Percentiles rank a stretch among this genome's conserved stretches.
Conservation (phyloP, 78 protist species). For the Speleostelium caveatum region DNA sequence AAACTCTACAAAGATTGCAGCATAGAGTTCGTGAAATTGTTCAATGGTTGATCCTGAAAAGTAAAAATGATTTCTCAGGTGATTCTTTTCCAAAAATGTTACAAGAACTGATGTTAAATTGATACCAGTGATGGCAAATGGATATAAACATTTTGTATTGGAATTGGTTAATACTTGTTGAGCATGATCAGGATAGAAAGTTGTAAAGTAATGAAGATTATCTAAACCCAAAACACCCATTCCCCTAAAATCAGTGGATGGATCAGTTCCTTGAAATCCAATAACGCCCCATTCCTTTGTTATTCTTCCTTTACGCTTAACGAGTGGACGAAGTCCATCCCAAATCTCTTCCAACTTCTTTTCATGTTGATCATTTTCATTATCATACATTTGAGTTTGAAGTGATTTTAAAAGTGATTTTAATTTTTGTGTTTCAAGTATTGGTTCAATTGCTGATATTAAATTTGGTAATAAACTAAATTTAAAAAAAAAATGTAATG, state of each 20-base stretch:
- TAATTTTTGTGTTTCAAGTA: neutral
- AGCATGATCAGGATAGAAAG: constrained; percentile 2
- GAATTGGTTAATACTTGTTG: neutral
- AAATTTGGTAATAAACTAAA: constrained; percentile 42
- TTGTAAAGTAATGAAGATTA: constrained; percentile 51
- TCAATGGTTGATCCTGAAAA: neutral
- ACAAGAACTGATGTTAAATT: constrained; percentile 27
- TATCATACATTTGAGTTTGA: neutral
- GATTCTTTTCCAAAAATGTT: constrained; percentile 3
- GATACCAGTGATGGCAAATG: constrained; percentile 69
- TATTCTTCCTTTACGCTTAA: constrained; percentile 23
- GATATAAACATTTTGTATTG: constrained; percentile 23
- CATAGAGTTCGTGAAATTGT: constrained; percentile 50
- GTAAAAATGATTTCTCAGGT: constrained; percentile 14
- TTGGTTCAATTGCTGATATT: constrained; percentile 60
- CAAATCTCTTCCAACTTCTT: constrained; percentile 27
- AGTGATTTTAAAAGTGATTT: neutral
- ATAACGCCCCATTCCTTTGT: constrained; percentile 61
- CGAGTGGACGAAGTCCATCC: constrained; percentile 13
- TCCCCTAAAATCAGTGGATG: constrained; percentile 79
- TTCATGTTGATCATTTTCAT: constrained; percentile 27
- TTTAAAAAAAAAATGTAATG: neutral
- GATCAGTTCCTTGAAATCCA: constrained; percentile 84
- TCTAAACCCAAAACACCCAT: constrained; percentile 79
- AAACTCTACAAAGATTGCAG: constrained; percentile 17